Evolutionary conservation across 441 rosid species (phyloP).

Genomic region (Erodium texanum): DNA sequence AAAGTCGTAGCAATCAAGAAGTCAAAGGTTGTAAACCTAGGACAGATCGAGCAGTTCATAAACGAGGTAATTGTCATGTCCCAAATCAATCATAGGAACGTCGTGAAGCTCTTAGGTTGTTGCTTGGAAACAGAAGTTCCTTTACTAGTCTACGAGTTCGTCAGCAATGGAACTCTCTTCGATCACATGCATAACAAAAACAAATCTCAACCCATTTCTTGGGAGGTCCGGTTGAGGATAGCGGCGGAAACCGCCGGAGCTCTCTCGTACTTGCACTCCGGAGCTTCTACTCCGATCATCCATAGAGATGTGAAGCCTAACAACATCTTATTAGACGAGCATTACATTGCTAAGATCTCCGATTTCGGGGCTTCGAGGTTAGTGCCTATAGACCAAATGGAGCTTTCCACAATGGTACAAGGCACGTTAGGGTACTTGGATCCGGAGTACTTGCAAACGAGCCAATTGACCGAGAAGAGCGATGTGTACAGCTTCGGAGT

Average conservation of each 20-base stretch:
- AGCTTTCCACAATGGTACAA: conserved; percentile 10
- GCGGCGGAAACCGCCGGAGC: conserved; percentile 19
- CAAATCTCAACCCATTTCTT: not conserved
- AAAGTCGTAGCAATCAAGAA: conserved; percentile 30
- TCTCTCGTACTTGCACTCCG: conserved; percentile 21
- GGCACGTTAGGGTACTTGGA: conserved; percentile 22
- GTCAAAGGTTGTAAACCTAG: conserved; percentile 14
- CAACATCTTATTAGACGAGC: conserved; percentile 17
- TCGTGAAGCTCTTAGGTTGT: conserved; percentile 17
- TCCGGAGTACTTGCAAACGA: conserved; percentile 13
- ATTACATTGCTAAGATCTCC: conserved; percentile 14
- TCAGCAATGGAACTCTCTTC: conserved; percentile 17
- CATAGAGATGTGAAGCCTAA: conserved; percentile 23
- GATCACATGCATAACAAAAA: conserved; percentile 13
- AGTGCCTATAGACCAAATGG: conserved; percentile 10
- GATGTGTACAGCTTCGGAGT: conserved; percentile 21
- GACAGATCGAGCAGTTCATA: conserved; percentile 21
- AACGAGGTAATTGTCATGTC: conserved; percentile 20
- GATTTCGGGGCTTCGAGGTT: conserved; percentile 25
- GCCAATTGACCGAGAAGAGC: conserved; percentile 16
- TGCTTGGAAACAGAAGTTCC: conserved; percentile 23
- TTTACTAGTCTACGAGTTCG: conserved; percentile 20
- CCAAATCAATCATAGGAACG: conserved; percentile 21
- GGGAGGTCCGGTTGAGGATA: conserved; percentile 17
- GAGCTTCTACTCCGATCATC: conserved; percentile 14